Evolutionary conservation across 1,139 yeast species (phyloP), one percentile per base, ranked within the genome.

Genomic region (Blastobotrys petasosporus): DNA sequence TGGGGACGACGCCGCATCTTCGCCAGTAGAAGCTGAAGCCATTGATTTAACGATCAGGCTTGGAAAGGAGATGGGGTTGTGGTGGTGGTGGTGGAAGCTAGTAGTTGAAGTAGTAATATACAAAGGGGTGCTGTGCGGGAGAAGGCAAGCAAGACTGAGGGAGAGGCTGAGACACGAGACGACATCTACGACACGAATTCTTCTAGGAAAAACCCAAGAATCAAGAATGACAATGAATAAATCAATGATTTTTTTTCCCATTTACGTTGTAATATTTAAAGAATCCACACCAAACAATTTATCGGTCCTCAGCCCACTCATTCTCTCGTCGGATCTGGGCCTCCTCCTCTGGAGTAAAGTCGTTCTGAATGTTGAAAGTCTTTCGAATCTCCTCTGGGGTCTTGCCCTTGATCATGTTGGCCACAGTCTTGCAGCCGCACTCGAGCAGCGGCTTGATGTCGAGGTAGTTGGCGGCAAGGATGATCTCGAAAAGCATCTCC

Each of bases 241-340:
- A n/a, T n/a, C n/a, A n/a, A n/a, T n/a, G n/a, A n/a, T n/a, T n/a
- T n/a, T n/a, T n/a, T n/a, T n/a, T n/a, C n/a, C n/a, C n/a, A n/a
- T n/a, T n/a, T n/a, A n/a, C n/a, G n/a, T n/a, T n/a, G n/a, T n/a
- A n/a, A n/a, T n/a, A n/a, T n/a, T n/a, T n/a, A n/a, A n/a, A n/a
- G n/a, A n/a, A n/a, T n/a, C n/a, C n/a, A n/a, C n/a, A 39, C 29
- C 2, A 39, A 9, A 32, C 16, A 12, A 15, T 17, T 65, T 66
- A 88, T 63, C 96, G 88, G 66, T 92, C 98, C 66, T 92, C 98
- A 20, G 98, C 98, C 98, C 98, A 92, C 67, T 92, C 98, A 64
- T 92, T 92, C 68, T 92, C 98, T 61, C 96, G 80, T 63, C 94
- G 83, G 57, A 94, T 92, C 47, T 96, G 97, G 41, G 94, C 96